Evolutionary conservation across 768 basidiomycete genomes (phyloP), one percentile per base, ranked within the genome.

Genomic region (Auricularia auricula-judae): DNA sequence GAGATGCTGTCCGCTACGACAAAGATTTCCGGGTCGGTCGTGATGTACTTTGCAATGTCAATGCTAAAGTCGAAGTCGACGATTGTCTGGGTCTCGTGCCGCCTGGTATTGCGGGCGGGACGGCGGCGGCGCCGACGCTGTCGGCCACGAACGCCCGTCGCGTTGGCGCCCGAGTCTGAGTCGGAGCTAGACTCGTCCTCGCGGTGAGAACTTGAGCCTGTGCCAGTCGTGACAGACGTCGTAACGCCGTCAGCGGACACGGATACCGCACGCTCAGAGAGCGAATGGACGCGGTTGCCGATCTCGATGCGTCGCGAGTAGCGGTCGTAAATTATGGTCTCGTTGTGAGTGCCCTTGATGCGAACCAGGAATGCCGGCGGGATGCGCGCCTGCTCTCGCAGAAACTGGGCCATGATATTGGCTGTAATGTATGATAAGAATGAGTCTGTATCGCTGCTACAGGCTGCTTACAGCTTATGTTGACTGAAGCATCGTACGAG

Each of bases 31-130:
- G 78, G 76, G 8, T 67, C 68, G 14, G 54, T 21, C 36, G 79
- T 69, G 63, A 82, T 72, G 62, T 78, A 71, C 18, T 76, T 78
- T 18, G 76, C 71, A 3, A 86, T 70, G 68, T 86, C 82, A 70
- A 90, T 82, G 66, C 72, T 77, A 71, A 90, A 90, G 69, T 87
- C 81, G 68, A 90, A 90, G 70, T 90, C 88, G 23, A 79, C 78
- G 53, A 89, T 76, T 0, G 75, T 82, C 66, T 85, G 84, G 7
- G 79, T 81, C 70, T 86, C 82, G n/a, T 73, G 70, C 66, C 89
- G 87, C 2, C 74, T 75, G 14, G 70, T 74, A 35, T 72, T 71
- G 11, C 70, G 70, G 4, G 72, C 66, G 16, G 71, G 73, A 8
- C 81, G 81, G 47, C 74, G 72, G 1, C 67, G 47, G 64, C 74